phyloP scores from a whole-genome alignment of 1,284 basidiomycete species.

The Leccinum angustisporum region DNA sequence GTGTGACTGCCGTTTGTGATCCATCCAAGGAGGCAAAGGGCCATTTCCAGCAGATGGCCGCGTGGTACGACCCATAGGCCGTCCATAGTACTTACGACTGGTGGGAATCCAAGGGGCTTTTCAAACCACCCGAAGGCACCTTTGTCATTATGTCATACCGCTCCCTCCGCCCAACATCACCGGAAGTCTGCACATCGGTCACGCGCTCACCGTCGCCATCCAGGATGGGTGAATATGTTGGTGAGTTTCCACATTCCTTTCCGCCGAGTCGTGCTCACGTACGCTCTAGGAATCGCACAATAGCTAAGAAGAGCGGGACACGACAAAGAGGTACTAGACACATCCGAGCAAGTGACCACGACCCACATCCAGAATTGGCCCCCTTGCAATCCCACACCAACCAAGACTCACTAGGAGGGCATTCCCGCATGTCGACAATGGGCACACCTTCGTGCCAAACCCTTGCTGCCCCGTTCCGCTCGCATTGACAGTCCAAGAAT shows the following conservation, averaged over 20 bases:
- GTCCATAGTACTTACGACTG: constrained; percentile 92
- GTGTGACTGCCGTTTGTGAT: no score
- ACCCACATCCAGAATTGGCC: background rate
- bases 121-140: constrained; percentile 75
- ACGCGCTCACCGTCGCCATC: constrained; percentile 90
- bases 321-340: background rate
- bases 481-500: no score
- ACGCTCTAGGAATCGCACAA: constrained; percentile 72
- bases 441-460: background rate
- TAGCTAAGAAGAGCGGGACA: background rate
- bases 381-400: background rate
- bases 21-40: constrained; percentile 38
- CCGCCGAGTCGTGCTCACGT: background rate
- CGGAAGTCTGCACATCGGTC: constrained; percentile 94
- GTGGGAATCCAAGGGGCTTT: constrained; percentile 92
- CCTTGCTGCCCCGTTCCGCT: no score
- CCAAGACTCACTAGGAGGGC: background rate
- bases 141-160: constrained; percentile 96
- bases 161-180: constrained; percentile 98
- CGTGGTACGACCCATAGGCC: constrained; percentile 92
- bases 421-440: background rate
- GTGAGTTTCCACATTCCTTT: constrained; percentile 41
- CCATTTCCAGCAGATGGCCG: constrained; percentile 87
- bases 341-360: background rate
- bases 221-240: constrained; percentile 90